Percentiles rank a stretch among this genome's conserved stretches.
These are phyloP conservation scores for Astraeus odoratus DNA, from an alignment of 768 basidiomycete species.

Conservation along the genomic window DNA sequence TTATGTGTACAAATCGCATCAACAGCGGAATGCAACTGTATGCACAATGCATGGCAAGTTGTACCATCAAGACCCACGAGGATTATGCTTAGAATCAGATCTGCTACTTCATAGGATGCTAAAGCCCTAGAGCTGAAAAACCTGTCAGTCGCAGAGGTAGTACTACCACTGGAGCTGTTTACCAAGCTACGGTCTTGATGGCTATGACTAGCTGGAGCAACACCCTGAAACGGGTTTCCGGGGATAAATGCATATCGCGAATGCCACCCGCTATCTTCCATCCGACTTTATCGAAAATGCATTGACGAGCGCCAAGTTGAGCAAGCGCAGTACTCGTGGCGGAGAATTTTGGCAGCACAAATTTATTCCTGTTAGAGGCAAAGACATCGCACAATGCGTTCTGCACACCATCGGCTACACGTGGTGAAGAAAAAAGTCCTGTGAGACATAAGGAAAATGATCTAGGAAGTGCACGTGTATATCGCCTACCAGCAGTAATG, in stretches of 20 bases:
- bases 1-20: slow-evolving; percentile 37
- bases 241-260: slow-evolving; percentile 11
- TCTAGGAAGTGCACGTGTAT: neutral
- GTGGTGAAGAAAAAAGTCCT: slow-evolving; percentile 17
- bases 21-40: slow-evolving; percentile 41
- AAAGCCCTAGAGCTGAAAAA: slow-evolving; percentile 29
- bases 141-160: slow-evolving; percentile 1
- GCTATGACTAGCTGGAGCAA: slow-evolving; percentile 38
- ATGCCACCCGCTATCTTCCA: slow-evolving; percentile 17
- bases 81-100: slow-evolving; percentile 43
- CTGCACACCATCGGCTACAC: slow-evolving; percentile 26
- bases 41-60: slow-evolving; percentile 36
- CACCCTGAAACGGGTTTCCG: slow-evolving; percentile 22
- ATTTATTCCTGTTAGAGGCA: slow-evolving; percentile 10
- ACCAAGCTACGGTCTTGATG: slow-evolving; percentile 41
- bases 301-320: slow-evolving; percentile 38
- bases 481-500: slow-evolving; percentile 32
- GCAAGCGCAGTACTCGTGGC: slow-evolving; percentile 32
- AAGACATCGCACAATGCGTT: slow-evolving; percentile 31
- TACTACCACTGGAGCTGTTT: slow-evolving; percentile 15
- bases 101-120: slow-evolving; percentile 37
- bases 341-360: slow-evolving; percentile 29
- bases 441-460: slow-evolving; percentile 8
- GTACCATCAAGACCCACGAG: slow-evolving; percentile 52
- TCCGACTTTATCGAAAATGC: slow-evolving; percentile 28